Base-by-base conservation (phyloP, 2,329 filamentous ascomycete genomes). In the Penicillium sp. region DNA sequence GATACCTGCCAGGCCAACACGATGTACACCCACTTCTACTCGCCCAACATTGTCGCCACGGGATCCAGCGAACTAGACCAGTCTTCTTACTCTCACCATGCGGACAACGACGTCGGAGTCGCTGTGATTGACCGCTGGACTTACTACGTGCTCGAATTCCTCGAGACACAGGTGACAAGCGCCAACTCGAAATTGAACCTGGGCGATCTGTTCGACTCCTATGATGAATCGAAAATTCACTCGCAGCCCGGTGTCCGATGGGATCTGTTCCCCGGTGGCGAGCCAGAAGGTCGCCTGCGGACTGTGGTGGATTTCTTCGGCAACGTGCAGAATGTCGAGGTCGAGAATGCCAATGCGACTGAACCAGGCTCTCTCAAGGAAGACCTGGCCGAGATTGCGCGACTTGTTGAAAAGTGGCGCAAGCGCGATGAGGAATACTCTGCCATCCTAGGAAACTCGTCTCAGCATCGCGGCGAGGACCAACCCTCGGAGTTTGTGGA, bases 1-100 rank as follows among this genome's bases (percentile, higher is more conserved):
- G 93, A 98, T 71, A 98, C 93, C 0, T 98, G 93, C 75, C 93
- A 98, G 75, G 93, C 93, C 47, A 98, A 98, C 71, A 98, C 93
- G 28, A 96, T 98, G 90, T 98, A 95, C 75, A 92, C 86, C 67
- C 92, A 95, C 63, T 89, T 98, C 66, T 98, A 98, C 77, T 95
- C 90, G 4, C 92, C 92, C 42, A 97, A 97, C 66, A 96, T 98
- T 63, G 90, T 98, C 64, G 93, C 93, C 0, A 98, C 95, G 0
- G 93, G 93, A n/a, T 95, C 89, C 28, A 95, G 88, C 3, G 90
- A 93, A 69, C 86, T 97, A 53, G 92, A 97, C 67, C 89, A 98
- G 71, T 95, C 89, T 4, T 95, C 88, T 0, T 98, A 98, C 73
- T 95, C 89, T 1, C 93, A 98, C 73, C 93, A 98, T 69, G 93